Base-by-base conservation (phyloP, 2,329 filamentous ascomycete genomes). In the Aureobasidium uvarum region DNA sequence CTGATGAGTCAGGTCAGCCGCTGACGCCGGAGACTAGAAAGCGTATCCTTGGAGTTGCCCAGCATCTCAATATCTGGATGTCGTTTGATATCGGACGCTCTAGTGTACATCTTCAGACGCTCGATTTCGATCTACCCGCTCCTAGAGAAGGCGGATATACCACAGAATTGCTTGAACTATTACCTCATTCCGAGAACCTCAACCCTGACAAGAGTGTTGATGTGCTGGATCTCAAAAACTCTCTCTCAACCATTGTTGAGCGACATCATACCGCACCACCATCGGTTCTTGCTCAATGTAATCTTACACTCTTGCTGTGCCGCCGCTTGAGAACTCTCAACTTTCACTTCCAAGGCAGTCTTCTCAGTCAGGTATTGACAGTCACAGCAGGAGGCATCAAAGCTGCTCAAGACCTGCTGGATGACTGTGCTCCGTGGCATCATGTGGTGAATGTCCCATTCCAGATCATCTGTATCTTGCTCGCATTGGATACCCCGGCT, bases 391-490 rank as follows among this genome's bases (percentile, higher is more conserved):
- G 72, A 25, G 83, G 80, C 0, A 77, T 86, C 11, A 74, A 76
- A 25, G 81, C 81, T 0, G 81, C 84, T 0, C 76, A 79, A 6
- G 72, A 72, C 6, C 80, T 85, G 70, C 74, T 82, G 0, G 75
- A 77, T 2, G 72, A 74, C 11, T 75, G 76, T 14, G 76, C 77
- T 2, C 84, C 84, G 0, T 87, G 84, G 84, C 85, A 86, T 69
- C 84, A 86, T 66, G 80, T 84, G 52, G 83, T 83, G 33, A 86
- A 86, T 56, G 81, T 86, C 0, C 84, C 84, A 0, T 86, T 86
- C 67, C 84, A 86, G 62, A 79, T 84, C 0, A 78, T 86, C 36
- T 86, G 84, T 66, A 77, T 84, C 0, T 73, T 86, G 5, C 75
- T 86, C 1, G 82, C 82, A 0, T 83, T 86, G 56, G 84, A 86